Evolutionary conservation across 169 alveolate genomes (phyloP), one percentile per base, ranked within the genome.

Genomic region (Amoebophrya sp.): DNA sequence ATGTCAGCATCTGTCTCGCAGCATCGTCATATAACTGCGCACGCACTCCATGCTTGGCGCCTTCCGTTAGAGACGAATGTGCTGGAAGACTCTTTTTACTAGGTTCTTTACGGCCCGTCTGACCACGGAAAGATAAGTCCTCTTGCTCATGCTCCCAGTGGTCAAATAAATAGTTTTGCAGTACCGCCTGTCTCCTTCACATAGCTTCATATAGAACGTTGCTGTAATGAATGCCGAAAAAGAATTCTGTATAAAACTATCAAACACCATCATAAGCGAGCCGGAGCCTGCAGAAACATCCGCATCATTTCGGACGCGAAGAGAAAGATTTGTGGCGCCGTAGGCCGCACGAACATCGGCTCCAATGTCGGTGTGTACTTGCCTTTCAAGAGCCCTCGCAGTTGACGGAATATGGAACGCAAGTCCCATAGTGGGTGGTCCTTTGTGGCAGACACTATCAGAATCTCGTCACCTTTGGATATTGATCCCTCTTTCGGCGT

Each of bases 11-110:
- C 33, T 18, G 2, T 36, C 83, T 29, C 26, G 83, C 83, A 6
- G 83, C 83, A 36, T 65, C 83, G 83, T 65, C 83, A 36, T 65
- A 65, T 10, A 65, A 36, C 83, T 65, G 83, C 83, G 83, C 2
- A 1, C n/a, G 12, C 36, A 65, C 2, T n/a, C n/a, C n/a, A 23
- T 14, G 76, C n/a, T 53, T 14, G 76, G 76, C 10, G n/a, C n/a
- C n/a, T 53, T 10, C 76, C 76, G 10, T 10, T 53, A 23, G n/a
- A 53, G 76, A 53, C 23, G 10, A 10, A 53, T 53, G 10, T 53
- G 10, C n/a, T 23, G 76, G n/a, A 23, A 53, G 23, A 53, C n/a
- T 53, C 76, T 23, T 53, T 53, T 53, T 53, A 14, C 76, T 53
- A 53, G n/a, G n/a, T n/a, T 53, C 76, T 14, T 53, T 53, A 14